These are phyloP conservation scores for Dianthus caryophyllus DNA, from an alignment of 148 eudicot genomes.

Conservation along the genomic window DNA sequence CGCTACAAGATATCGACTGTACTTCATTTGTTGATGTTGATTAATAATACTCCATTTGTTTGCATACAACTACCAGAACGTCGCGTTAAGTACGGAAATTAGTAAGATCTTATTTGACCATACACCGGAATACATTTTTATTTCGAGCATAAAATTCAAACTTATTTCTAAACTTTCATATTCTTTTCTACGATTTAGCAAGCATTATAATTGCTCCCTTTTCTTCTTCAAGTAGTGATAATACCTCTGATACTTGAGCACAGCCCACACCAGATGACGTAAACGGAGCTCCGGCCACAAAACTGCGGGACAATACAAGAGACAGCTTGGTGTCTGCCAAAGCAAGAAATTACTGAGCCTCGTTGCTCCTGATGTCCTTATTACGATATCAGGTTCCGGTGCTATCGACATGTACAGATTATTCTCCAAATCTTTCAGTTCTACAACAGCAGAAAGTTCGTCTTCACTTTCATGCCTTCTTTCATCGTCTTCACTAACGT, in stretches of 20 bases:
- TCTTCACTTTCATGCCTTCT: not conserved
- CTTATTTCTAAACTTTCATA: not conserved
- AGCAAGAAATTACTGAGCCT: constrained; percentile 39
- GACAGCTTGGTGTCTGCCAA: constrained; percentile 32
- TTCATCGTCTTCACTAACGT: not conserved
- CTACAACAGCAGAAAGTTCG: not conserved
- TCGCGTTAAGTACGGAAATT: too few relatives aligned
- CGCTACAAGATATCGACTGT: constrained; percentile 74
- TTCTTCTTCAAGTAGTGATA: constrained; percentile 31
- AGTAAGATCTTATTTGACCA: too few relatives aligned
- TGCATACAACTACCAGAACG: too few relatives aligned
- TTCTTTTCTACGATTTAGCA: not conserved
- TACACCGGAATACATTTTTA: not conserved
- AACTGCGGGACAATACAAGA: constrained; percentile 28
- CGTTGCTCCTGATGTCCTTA: constrained; percentile 38
- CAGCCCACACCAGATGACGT: constrained; percentile 37
- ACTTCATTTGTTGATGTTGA: constrained; percentile 50
- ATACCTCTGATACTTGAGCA: constrained; percentile 33
- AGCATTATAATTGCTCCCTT: not conserved
- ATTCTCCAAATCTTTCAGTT: constrained; percentile 29
- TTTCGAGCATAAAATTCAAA: too few relatives aligned
- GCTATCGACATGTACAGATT: constrained; percentile 36
- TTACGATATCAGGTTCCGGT: constrained; percentile 40
- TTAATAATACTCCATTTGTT: constrained; percentile 8
- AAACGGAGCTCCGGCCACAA: constrained; percentile 46